Evolutionary conservation across 2,329 filamentous ascomycete genomes (phyloP).

Genomic region (Xylariaceae sp.): DNA sequence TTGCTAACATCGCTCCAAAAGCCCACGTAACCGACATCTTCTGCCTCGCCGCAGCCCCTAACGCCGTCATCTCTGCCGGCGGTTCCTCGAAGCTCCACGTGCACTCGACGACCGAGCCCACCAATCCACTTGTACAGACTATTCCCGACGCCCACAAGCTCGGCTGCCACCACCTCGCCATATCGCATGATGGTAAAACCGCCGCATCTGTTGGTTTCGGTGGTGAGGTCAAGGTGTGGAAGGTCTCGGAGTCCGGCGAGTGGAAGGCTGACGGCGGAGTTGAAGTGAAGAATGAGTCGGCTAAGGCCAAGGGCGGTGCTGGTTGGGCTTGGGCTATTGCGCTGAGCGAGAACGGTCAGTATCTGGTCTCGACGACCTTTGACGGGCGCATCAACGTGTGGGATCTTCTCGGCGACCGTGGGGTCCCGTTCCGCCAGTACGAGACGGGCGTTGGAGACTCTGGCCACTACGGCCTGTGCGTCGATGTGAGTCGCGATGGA

Average conservation of each 20-base stretch:
- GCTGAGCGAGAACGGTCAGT: constrained; percentile 76
- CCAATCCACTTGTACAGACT: constrained; percentile 74
- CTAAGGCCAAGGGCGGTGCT: constrained; percentile 40
- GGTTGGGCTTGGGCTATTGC: constrained; percentile 84
- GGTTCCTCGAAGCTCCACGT: constrained; percentile 78
- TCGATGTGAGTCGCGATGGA: constrained; percentile 76
- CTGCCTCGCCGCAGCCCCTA: constrained; percentile 69
- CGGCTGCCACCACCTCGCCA: constrained; percentile 84
- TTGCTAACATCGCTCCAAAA: constrained; percentile 34
- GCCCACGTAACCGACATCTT: constrained; percentile 84
- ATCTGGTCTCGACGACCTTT: constrained; percentile 79
- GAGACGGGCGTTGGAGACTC: constrained; percentile 68
- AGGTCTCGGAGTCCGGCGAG: constrained; percentile 49
- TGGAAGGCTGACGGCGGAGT: constrained; percentile 48
- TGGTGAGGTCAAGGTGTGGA: constrained; percentile 84
- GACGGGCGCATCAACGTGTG: constrained; percentile 88
- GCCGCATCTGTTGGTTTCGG: constrained; percentile 85
- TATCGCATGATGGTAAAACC: constrained; percentile 60
- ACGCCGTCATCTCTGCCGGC: constrained; percentile 72
- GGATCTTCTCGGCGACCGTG: constrained; percentile 56
- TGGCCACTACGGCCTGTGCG: constrained; percentile 82
- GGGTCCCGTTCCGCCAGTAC: constrained; percentile 69
- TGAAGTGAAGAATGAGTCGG: constrained; percentile 25
- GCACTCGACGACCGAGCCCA: constrained; percentile 65
- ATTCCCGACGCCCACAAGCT: constrained; percentile 76